A percentile compares a stretch with the other conserved stretches of the same genome.
Evolutionary conservation across 306 rosid species (phyloP).

Genomic region (Pyrus pyrifolia): DNA sequence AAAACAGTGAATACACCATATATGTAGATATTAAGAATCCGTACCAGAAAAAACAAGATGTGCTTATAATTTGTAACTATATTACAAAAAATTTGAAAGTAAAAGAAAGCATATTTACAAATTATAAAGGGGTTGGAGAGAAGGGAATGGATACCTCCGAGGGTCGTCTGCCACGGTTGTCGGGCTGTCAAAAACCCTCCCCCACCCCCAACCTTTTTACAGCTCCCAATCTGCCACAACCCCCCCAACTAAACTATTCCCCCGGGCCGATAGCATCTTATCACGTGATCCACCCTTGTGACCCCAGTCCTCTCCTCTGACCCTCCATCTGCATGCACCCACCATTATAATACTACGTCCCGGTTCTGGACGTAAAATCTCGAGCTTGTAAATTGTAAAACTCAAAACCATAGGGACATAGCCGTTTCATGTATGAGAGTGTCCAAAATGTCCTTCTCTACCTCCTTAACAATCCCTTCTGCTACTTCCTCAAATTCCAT

Average conservation of each 20-base stretch:
- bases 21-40: background rate
- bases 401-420: conserved; percentile 7
- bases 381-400: conserved; percentile 6
- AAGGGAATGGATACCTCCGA: conserved; percentile 42
- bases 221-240: conserved; percentile 10
- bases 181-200: conserved; percentile 23
- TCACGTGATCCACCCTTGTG: conserved; percentile 68
- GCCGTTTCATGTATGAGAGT: conserved; percentile 62
- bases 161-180: conserved; percentile 23
- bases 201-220: conserved; percentile 10
- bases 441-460: conserved; percentile 59
- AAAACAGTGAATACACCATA: background rate
- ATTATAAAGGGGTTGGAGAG: background rate
- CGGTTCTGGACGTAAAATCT: conserved; percentile 8
- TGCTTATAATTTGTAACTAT: background rate
- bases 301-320: background rate
- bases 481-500: conserved; percentile 50
- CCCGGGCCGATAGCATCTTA: conserved; percentile 28
- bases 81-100: background rate
- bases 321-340: background rate
- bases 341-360: conserved; percentile 14
- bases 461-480: conserved; percentile 43
- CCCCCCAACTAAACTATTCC: background rate
- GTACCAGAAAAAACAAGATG: background rate
- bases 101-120: background rate